Evolutionary conservation across 2,329 filamentous ascomycete genomes (phyloP), one percentile per base, ranked within the genome.

Genomic region (Boeremia exigua): DNA sequence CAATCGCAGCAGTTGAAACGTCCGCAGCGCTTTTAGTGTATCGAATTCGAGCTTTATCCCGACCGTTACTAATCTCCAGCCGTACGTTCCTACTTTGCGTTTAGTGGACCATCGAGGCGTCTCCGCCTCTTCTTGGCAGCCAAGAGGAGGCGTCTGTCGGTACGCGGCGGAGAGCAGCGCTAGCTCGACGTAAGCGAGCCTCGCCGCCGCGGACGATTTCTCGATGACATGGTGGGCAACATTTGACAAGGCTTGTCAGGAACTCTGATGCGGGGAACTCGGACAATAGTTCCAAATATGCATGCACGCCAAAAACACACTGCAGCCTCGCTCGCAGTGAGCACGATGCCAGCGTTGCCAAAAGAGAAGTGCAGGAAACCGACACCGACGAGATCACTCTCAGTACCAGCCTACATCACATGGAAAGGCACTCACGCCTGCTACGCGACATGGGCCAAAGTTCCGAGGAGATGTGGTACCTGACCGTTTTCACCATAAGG

Each of bases 101-200:
- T 19, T 37, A n/a, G 30, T 3, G 15, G 25, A 32, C 7, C 17
- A 30, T 30, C 17, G 6, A 37, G 42, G n/a, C 8, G 25, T 27
- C 42, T 48, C 44, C 50, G 30, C 30, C 27, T 37, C 17, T n/a
- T 8, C 50, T 54, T 54, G 50, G 44, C 50, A 14, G 50, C 50
- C 43, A 53, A 53, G 50, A 19, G 2, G 10, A 9, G 10, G n/a
- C 29, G 34, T 6, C 29, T 15, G 27, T n/a, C 19, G 37, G 15
- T 37, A 29, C 19, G 12, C 25, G 6, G 43, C 42, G 42, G 42
- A 47, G 15, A 7, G 32, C 25, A 28, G 27, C 29, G n/a, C 38
- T 54, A 54, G 23, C 32, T 28, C 17, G 9, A 9, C 11, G 9
- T 27, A 48, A 40, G 33, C 28, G 45, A 48, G 27, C 32, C 17